phyloP scores from a whole-genome alignment of 306 rosid species.

The Comarum palustre region DNA sequence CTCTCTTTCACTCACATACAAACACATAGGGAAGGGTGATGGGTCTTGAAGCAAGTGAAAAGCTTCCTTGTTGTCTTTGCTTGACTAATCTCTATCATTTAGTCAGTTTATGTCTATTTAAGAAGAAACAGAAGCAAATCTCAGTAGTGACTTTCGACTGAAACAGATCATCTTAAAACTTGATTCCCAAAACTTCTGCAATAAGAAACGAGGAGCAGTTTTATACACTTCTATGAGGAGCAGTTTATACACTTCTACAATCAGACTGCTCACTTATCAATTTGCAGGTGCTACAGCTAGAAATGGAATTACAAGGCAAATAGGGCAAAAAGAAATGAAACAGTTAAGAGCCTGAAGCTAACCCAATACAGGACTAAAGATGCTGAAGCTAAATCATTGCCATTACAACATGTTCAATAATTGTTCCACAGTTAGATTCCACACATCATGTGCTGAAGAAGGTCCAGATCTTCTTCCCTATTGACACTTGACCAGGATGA shows the following conservation, averaged over 20 bases:
- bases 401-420: not conserved
- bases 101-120: not conserved
- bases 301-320: conserved; percentile 4
- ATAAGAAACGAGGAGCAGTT: not conserved
- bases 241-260: conserved; percentile 6
- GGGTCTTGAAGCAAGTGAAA: not conserved
- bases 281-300: conserved; percentile 1
- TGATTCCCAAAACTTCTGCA: not conserved
- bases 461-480: conserved; percentile 61
- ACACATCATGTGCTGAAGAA: conserved; percentile 67
- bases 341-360: conserved; percentile 8
- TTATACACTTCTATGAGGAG: conserved; percentile 2
- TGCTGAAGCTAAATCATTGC: not conserved
- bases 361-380: not conserved
- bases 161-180: not conserved
- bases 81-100: not conserved
- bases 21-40: too few relatives aligned
- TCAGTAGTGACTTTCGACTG: not conserved
- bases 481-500: conserved; percentile 53
- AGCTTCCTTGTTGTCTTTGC: not conserved
- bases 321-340: not conserved
- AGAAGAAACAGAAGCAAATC: too few relatives aligned
- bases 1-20: too few relatives aligned
- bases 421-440: not conserved
- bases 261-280: not conserved